phyloP scores from a whole-genome alignment of 2,329 filamentous ascomycete genomes.

The Eutypella sp. region DNA sequence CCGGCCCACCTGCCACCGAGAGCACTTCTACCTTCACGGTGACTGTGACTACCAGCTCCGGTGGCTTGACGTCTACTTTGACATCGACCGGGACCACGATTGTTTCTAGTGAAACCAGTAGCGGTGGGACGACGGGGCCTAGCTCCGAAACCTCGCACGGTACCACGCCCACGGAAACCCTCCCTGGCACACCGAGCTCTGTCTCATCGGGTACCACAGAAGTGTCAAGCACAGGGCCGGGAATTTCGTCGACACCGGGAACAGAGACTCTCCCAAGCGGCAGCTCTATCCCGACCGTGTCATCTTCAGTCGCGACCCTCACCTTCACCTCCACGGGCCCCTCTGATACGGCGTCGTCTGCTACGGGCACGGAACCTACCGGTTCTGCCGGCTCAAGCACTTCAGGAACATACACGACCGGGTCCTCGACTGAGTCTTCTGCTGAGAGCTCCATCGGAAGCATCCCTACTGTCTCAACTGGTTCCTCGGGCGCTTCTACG shows the following conservation, averaged over 20 bases:
- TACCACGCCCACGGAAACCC: background rate
- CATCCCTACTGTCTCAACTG: background rate
- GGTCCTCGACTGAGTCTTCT: background rate
- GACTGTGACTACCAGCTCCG: background rate
- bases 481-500: background rate
- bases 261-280: background rate
- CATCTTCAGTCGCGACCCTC: background rate
- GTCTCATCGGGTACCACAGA: background rate
- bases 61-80: constrained; percentile 2
- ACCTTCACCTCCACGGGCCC: background rate
- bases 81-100: constrained; percentile 7
- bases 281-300: background rate
- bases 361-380: constrained; percentile 1
- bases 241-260: background rate
- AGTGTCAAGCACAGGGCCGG: background rate
- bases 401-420: constrained; percentile 11
- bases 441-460: too few species aligned
- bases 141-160: background rate
- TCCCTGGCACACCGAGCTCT: background rate
- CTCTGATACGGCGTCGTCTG: constrained; percentile 5
- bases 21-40: constrained; percentile 1
- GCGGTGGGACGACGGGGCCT: background rate
- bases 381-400: constrained; percentile 1
- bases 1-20: background rate
- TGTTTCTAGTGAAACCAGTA: constrained; percentile 3